Conservation (phyloP, 2,329 filamentous ascomycete genomes). For the Verticillium tricorpus region DNA sequence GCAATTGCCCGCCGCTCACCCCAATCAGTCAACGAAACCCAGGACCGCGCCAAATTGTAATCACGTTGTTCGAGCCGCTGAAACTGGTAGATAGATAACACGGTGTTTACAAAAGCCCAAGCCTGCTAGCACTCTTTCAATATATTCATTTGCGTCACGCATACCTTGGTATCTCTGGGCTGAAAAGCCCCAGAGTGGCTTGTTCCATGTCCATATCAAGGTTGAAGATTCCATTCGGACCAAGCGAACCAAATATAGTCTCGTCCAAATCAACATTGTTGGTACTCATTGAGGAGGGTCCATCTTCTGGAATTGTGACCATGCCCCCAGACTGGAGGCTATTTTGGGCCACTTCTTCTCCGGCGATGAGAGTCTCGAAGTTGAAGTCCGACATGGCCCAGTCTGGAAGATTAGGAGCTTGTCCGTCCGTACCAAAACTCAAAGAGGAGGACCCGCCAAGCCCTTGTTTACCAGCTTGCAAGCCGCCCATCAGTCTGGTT, state of each 20-base stretch:
- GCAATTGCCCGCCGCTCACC: background rate
- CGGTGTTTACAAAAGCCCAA: background rate
- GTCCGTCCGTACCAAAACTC: background rate
- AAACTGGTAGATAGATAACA: background rate
- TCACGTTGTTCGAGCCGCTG: background rate
- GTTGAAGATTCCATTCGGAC: conserved; percentile 3
- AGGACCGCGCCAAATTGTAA: background rate
- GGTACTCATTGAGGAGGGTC: background rate
- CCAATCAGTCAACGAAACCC: background rate
- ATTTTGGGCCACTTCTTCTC: background rate
- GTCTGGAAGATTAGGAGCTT: background rate
- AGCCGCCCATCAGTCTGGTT: background rate
- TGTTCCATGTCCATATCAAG: conserved; percentile 5
- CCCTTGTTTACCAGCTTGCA: background rate
- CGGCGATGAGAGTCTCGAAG: conserved; percentile 4
- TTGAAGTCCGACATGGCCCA: conserved; percentile 9
- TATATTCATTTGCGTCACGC: background rate
- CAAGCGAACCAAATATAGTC: conserved; percentile 1
- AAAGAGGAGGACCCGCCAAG: background rate
- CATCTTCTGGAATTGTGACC: background rate
- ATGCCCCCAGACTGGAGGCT: background rate
- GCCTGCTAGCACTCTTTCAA: background rate
- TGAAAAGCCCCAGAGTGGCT: background rate
- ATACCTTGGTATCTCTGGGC: background rate
- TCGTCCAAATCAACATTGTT: conserved; percentile 3